Conservation (phyloP, 2,329 filamentous ascomycete genomes). For the Colletotrichum caudatum region DNA sequence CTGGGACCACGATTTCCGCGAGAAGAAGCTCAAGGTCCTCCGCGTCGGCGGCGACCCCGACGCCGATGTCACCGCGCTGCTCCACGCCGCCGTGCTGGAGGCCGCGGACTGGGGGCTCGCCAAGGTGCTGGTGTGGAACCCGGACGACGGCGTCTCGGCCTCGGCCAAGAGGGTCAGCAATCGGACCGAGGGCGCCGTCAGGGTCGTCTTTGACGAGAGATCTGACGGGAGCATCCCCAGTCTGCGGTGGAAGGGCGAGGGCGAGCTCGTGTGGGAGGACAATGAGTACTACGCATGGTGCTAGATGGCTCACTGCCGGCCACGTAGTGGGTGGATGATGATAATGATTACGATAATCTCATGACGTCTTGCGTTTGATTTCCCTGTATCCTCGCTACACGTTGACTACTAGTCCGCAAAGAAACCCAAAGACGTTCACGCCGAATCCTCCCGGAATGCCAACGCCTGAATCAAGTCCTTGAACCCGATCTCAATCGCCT, state of each 20-base stretch:
- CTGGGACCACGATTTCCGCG: slow-evolving; percentile 53
- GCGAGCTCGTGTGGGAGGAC: slow-evolving; percentile 48
- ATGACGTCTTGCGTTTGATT: not conserved
- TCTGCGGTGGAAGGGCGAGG: slow-evolving; percentile 51
- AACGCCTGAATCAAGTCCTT: slow-evolving; percentile 41
- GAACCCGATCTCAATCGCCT: slow-evolving; percentile 45
- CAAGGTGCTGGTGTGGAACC: slow-evolving; percentile 54
- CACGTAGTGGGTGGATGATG: not conserved
- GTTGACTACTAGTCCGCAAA: not conserved
- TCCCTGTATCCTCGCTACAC: slow-evolving; percentile 1
- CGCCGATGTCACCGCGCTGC: slow-evolving; percentile 46
- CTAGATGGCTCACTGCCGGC: slow-evolving; percentile 9
- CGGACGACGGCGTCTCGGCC: slow-evolving; percentile 47
- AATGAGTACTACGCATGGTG: slow-evolving; percentile 48
- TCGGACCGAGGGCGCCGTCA: slow-evolving; percentile 53
- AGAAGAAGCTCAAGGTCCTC: slow-evolving; percentile 48
- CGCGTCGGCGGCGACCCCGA: slow-evolving; percentile 46
- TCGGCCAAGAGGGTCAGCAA: slow-evolving; percentile 49
- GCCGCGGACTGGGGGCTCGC: slow-evolving; percentile 48
- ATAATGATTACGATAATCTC: not conserved
- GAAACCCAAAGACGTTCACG: slow-evolving; percentile 11
- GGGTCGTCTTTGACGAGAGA: slow-evolving; percentile 49
- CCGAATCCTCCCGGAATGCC: slow-evolving; percentile 5
- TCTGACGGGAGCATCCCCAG: slow-evolving; percentile 50
- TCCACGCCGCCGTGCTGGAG: slow-evolving; percentile 51